phyloP scores from a whole-genome alignment of 2,329 filamentous ascomycete species.

The Alternaria longipes region DNA sequence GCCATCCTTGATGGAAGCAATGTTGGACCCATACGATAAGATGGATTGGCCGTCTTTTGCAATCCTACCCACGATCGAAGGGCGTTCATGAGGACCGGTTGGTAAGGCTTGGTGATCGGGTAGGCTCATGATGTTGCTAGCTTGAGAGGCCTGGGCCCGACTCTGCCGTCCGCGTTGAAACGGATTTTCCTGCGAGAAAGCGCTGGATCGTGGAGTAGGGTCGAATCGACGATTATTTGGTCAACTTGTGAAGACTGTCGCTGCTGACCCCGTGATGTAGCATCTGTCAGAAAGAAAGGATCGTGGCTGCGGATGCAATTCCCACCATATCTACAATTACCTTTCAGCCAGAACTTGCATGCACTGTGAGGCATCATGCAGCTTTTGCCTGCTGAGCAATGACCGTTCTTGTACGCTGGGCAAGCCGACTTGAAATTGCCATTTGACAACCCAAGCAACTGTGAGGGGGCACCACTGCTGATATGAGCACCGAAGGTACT shows the following conservation, averaged over 20 bases:
- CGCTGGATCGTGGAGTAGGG: background rate
- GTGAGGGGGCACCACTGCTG: background rate
- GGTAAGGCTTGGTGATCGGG: background rate
- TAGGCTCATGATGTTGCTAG: background rate
- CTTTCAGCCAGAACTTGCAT: slow-evolving; percentile 5
- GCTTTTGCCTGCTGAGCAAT: background rate
- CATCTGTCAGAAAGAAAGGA: slow-evolving; percentile 7
- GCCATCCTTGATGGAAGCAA: background rate
- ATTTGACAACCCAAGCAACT: background rate
- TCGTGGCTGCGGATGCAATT: slow-evolving; percentile 11
- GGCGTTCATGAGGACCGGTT: background rate
- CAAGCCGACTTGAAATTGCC: slow-evolving; percentile 2
- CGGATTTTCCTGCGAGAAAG: background rate
- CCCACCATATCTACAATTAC: background rate
- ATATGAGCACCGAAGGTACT: background rate
- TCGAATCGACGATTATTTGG: background rate
- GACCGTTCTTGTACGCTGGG: slow-evolving; percentile 1
- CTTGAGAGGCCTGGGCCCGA: background rate
- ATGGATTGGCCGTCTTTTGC: background rate
- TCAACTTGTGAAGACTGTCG: background rate
- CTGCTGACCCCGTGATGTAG: background rate
- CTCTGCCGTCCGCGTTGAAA: background rate
- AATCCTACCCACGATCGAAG: background rate
- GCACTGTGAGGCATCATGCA: slow-evolving; percentile 4
- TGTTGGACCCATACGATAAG: background rate